Conservation (phyloP, 495 filamentous ascomycete species). For the Neurospora hispaniola region DNA sequence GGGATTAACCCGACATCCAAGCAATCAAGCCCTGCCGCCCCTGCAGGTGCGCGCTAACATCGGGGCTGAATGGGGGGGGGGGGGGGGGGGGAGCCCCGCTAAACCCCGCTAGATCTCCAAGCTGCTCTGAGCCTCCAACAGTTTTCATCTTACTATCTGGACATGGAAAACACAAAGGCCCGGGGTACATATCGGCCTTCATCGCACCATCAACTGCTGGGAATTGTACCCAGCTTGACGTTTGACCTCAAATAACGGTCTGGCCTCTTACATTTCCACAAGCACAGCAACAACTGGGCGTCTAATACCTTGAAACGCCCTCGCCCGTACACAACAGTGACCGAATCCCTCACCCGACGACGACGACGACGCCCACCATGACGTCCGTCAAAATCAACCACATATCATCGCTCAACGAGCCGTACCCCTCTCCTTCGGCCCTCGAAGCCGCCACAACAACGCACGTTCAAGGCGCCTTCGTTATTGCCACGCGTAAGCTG, state of each 20-base stretch:
- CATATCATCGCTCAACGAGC: constrained; percentile 29
- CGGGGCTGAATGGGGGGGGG: neutral
- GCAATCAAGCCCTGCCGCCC: neutral
- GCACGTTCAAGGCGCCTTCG: constrained; percentile 51
- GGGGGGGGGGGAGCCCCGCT: neutral
- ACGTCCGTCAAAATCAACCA: constrained; percentile 10
- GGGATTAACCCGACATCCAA: neutral
- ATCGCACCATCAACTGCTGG: neutral
- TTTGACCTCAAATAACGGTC: neutral
- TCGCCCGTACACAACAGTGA: neutral
- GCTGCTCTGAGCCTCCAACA: neutral
- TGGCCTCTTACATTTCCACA: neutral
- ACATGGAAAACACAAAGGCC: neutral
- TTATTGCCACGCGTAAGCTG: constrained; percentile 67
- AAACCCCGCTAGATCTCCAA: neutral
- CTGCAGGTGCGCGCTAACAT: neutral
- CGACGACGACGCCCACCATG: neutral
- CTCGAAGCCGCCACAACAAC: constrained; percentile 29
- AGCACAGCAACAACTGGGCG: neutral
- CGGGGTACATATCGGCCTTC: neutral
- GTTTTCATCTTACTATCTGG: neutral
- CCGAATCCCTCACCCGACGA: neutral
- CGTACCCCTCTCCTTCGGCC: constrained; percentile 5
- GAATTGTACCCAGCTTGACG: neutral
- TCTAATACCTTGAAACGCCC: neutral